Conservation (phyloP, 106 monocot species). For the Dioscorea zingiberensis region DNA sequence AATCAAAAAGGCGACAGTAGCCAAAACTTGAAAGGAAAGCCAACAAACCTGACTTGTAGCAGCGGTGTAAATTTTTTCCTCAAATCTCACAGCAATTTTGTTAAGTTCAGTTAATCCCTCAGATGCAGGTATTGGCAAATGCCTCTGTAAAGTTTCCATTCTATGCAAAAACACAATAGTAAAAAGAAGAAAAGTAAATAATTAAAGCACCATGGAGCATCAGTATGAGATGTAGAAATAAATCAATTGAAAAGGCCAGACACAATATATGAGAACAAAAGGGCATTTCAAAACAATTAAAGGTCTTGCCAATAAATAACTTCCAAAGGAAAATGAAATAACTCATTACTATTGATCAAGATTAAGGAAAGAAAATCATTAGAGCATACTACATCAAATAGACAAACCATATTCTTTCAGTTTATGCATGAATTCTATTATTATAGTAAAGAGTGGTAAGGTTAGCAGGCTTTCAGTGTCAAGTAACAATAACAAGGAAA, state of each 20-base stretch:
- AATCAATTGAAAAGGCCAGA: no score
- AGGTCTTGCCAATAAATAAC: neutral
- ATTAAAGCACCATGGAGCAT: neutral
- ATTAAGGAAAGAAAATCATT: neutral
- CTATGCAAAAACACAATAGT: slow-evolving; percentile 20
- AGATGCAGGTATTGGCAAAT: slow-evolving; percentile 53
- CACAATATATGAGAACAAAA: neutral
- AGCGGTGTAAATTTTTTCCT: slow-evolving; percentile 79
- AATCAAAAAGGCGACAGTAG: neutral
- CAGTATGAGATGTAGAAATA: neutral
- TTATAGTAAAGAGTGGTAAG: no score
- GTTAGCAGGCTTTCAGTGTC: no score
- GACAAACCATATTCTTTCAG: no score
- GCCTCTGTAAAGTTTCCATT: slow-evolving; percentile 81
- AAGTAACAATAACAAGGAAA: neutral
- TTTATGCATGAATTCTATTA: no score
- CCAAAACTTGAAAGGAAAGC: neutral
- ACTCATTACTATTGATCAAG: neutral
- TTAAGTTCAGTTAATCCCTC: slow-evolving; percentile 63
- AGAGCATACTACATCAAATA: no score
- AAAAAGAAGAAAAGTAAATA: neutral
- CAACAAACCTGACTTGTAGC: slow-evolving; percentile 57
- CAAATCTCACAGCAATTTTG: slow-evolving; percentile 75
- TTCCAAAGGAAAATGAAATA: neutral
- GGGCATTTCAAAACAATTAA: no score